Evolutionary conservation across 352 stramenopile genomes (phyloP), one percentile per base, ranked within the genome.

Genomic region (Pythium dissimile): DNA sequence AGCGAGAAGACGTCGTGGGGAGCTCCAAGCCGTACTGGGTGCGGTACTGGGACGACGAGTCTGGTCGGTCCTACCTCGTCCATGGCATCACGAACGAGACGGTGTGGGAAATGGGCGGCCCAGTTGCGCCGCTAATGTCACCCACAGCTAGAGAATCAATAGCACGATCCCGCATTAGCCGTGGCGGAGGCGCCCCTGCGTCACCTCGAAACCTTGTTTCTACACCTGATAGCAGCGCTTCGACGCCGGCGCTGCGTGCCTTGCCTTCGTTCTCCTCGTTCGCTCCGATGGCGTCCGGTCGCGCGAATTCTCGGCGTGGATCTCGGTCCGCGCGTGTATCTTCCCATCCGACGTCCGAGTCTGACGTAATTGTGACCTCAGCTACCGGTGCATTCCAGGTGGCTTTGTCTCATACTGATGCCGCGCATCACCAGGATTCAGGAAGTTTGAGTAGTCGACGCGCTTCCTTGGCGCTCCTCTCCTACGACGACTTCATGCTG

Each of bases 71-170:
- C 1, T 91, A 86, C 54, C 71, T 92, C 11, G 78, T 88, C 15
- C 82, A 92, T 54, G 86, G 76, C 2, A 35, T 85, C 31, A 90
- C 83, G 0, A 67, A 72, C 4, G 80, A 90, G 54, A 75, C 74
- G 0, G 70, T 92, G 4, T 91, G 83, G 80, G 83, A 91, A 51
- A 81, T 84, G n/a, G 49, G 35, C 1, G 46, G 61, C 1, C 35
- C 44, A 10, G 7, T 42, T 16, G 32, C 37, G 10, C 24, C 37
- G 4, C 50, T 24, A 46, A 41, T 8, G 11, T 32, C 51, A 3
- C 27, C 31, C 20, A 32, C 26, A 9, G 10, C 34, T 3, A 46
- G 26, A 37, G 35, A 21, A 13, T 49, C 38, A 24, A 28, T 5
- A 16, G 4, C 13, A 32, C 10, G 9, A 10, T 27, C 50, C 5